These are phyloP conservation scores for Lactarius tabidus DNA, from an alignment of 768 basidiomycete species.

Conservation along the genomic window DNA sequence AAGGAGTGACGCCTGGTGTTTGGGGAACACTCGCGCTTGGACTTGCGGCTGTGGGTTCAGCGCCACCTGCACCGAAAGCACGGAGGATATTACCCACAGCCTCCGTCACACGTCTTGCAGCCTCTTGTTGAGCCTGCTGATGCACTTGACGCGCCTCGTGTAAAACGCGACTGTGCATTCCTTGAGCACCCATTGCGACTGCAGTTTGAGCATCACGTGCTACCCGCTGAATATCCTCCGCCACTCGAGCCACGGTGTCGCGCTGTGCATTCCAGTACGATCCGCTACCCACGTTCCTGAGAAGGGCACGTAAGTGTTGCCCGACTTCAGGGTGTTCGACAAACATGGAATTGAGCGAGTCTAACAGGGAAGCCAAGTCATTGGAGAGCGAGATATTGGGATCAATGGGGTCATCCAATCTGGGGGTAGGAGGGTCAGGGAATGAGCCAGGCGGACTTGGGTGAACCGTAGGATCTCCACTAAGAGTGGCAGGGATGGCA, in stretches of 20 bases:
- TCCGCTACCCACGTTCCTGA: conserved; percentile 57
- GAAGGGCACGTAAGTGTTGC: conserved; percentile 60
- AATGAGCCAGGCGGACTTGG: conserved; percentile 25
- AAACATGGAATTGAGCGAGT: conserved; percentile 51
- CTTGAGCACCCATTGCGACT: conserved; percentile 36
- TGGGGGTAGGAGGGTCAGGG: conserved; percentile 50
- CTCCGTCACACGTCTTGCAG: conserved; percentile 57
- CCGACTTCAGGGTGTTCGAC: conserved; percentile 68
- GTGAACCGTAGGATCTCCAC: background rate
- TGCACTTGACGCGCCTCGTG: conserved; percentile 37
- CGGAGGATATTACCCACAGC: conserved; percentile 58
- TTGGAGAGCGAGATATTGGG: conserved; percentile 48
- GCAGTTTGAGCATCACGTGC: conserved; percentile 35
- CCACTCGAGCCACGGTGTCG: conserved; percentile 53
- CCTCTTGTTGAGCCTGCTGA: conserved; percentile 57
- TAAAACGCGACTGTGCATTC: conserved; percentile 1
- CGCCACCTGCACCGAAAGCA: conserved; percentile 39
- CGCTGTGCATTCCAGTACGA: conserved; percentile 68
- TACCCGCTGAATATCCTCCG: conserved; percentile 48
- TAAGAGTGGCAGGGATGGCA: conserved; percentile 4
- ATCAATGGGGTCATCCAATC: conserved; percentile 35
- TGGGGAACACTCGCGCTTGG: background rate
- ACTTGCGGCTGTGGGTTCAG: background rate
- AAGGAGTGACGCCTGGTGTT: background rate
- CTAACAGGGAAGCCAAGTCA: conserved; percentile 62